phyloP scores from a whole-genome alignment of 768 basidiomycete genomes.

The Boletus reticuloceps region DNA sequence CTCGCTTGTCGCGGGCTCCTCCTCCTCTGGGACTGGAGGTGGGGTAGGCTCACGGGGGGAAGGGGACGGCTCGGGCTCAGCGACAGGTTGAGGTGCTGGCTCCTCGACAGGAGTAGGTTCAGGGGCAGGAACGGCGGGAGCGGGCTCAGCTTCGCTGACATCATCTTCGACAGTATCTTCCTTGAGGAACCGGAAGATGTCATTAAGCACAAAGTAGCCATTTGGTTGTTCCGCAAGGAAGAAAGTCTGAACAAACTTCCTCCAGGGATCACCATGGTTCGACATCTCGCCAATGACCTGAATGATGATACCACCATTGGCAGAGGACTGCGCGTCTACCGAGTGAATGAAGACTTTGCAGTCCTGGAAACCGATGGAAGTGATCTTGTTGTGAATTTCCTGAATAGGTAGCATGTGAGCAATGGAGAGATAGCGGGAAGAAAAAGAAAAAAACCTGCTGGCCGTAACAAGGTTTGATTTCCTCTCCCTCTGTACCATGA shows the following conservation, averaged over 20 bases:
- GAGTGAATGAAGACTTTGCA: conserved; percentile 99
- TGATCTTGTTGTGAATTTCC: conserved; percentile 98
- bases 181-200: conserved; percentile 99
- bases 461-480: conserved; percentile 82
- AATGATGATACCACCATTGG: conserved; percentile 95
- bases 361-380: conserved; percentile 89
- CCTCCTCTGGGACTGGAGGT: conserved; percentile 26
- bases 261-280: conserved; percentile 88
- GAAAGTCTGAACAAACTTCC: conserved; percentile 99
- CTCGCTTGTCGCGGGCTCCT: conserved; percentile 41
- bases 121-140: conserved; percentile 29
- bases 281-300: conserved; percentile 99
- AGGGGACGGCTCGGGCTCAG: conserved; percentile 25
- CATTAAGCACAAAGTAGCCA: conserved; percentile 99
- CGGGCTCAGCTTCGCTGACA: conserved; percentile 45
- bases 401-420: conserved; percentile 31
- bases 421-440: neutral
- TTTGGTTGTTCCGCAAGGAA: conserved; percentile 99
- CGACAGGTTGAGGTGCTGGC: conserved; percentile 30
- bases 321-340: conserved; percentile 95
- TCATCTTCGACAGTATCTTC: conserved; percentile 90
- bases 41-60: conserved; percentile 31
- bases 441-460: conserved; percentile 70
- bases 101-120: conserved; percentile 37
- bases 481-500: conserved; percentile 97